Conservation (phyloP, 75 land plant genomes). For the Pinus albicaulis region DNA sequence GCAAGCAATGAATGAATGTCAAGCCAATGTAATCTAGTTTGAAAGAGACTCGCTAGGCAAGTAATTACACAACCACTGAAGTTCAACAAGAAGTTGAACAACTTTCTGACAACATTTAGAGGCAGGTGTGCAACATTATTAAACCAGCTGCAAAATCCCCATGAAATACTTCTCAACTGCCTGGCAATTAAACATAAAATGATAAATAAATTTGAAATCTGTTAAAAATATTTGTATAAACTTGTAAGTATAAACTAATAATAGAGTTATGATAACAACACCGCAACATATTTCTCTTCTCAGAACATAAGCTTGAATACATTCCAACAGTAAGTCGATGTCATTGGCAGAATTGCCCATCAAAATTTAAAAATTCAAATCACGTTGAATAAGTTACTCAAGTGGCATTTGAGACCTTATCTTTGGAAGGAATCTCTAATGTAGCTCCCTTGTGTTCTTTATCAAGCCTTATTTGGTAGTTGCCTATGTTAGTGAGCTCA, state of each 20-base stretch:
- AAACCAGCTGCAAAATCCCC: too few relatives aligned
- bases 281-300: neutral
- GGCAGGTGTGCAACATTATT: too few relatives aligned
- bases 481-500: slow-evolving; percentile 61
- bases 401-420: slow-evolving; percentile 29
- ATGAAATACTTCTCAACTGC: too few relatives aligned
- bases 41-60: too few relatives aligned
- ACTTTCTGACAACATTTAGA: too few relatives aligned
- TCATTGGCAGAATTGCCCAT: neutral
- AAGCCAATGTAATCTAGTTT: too few relatives aligned
- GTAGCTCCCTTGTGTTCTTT: slow-evolving; percentile 65
- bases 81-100: too few relatives aligned
- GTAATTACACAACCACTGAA: too few relatives aligned
- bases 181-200: neutral
- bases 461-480: slow-evolving; percentile 56
- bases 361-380: neutral
- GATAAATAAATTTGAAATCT: neutral
- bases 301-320: neutral
- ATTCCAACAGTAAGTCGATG: neutral
- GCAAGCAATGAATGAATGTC: too few relatives aligned
- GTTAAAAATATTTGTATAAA: neutral
- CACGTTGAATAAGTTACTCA: slow-evolving; percentile 1
- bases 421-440: slow-evolving; percentile 62
- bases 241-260: too few relatives aligned
- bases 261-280: neutral